Base-by-base conservation (phyloP, 2,329 filamentous ascomycete genomes). In the Calonectria hongkongensis region DNA sequence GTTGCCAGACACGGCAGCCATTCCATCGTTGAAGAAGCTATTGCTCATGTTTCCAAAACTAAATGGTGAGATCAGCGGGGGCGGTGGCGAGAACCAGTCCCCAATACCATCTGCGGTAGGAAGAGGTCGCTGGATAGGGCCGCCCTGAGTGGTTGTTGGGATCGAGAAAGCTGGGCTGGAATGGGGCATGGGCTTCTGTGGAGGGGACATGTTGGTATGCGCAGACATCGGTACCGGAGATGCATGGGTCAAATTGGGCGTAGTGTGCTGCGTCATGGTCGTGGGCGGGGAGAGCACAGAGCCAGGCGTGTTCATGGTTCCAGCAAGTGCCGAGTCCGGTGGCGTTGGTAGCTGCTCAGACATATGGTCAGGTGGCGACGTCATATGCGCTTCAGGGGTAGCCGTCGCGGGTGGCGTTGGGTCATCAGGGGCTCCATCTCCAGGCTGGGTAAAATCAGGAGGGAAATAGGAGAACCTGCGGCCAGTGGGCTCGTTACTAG, bases 381-480 rank as follows among this genome's bases (percentile, higher is more conserved):
- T 71, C 36, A 81, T 75, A 36, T 75, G 74, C n/a, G 78, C 77
- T n/a, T 82, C 78, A 36, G 78, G 76, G 9, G 78, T 80, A 13
- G 78, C 74, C 8, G 80, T 80, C 18, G 82, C 80, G 27, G 84
- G 80, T 2, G 83, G 81, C 9, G 82, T 81, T 21, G 81, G 74
- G 50, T 86, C 84, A 18, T 86, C 84, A 4, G 80, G 75, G 28
- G 76, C 73, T 6, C 78, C 74, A 36, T 85, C 84, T 16, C 80
- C 79, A 15, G 80, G 74, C 21, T 85, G 82, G 36, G 79, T 79
- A 13, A 85, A 84, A 25, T 92, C 91, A 1, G 91, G 91, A 12
- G 92, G 90, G 75, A 92, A 92, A 76, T 92, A 91, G 18, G 91
- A 92, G 74, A 92, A 91, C 9, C 91, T 86, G 27, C 91, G 87